Conservation (phyloP, 2,329 filamentous ascomycete genomes). For the Claviceps spartinae region DNA sequence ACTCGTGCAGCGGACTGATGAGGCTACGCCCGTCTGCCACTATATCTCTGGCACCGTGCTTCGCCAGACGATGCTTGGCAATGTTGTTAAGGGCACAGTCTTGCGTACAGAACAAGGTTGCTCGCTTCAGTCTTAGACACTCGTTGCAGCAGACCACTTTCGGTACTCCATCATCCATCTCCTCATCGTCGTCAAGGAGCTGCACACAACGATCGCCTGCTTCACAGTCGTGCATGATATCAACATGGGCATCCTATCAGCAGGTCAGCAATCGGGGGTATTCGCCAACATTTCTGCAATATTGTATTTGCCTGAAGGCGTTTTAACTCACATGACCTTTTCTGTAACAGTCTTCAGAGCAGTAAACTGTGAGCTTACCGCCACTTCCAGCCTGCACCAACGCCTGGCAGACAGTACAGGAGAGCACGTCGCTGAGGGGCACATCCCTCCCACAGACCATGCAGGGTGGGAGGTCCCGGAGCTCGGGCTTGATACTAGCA, state of each 20-base stretch:
- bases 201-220: conserved; percentile 27
- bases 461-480: conserved; percentile 27
- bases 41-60: conserved; percentile 16
- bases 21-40: conserved; percentile 10
- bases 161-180: conserved; percentile 21
- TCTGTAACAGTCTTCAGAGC: conserved; percentile 28
- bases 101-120: conserved; percentile 28
- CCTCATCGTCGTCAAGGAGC: conserved; percentile 24
- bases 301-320: too few species aligned
- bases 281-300: neutral
- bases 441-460: conserved; percentile 23
- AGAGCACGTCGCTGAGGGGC: conserved; percentile 22
- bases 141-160: conserved; percentile 26
- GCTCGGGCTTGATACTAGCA: conserved; percentile 16
- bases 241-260: conserved; percentile 24
- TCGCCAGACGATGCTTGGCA: conserved; percentile 22
- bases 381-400: conserved; percentile 23
- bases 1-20: conserved; percentile 12
- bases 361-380: conserved; percentile 28
- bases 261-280: conserved; percentile 11
- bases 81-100: conserved; percentile 29
- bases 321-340: conserved; percentile 26
- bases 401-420: conserved; percentile 33
- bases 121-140: conserved; percentile 24
- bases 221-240: conserved; percentile 26